Evolutionary conservation across 2,329 filamentous ascomycete genomes (phyloP).

Genomic region (Diaporthe sp.): DNA sequence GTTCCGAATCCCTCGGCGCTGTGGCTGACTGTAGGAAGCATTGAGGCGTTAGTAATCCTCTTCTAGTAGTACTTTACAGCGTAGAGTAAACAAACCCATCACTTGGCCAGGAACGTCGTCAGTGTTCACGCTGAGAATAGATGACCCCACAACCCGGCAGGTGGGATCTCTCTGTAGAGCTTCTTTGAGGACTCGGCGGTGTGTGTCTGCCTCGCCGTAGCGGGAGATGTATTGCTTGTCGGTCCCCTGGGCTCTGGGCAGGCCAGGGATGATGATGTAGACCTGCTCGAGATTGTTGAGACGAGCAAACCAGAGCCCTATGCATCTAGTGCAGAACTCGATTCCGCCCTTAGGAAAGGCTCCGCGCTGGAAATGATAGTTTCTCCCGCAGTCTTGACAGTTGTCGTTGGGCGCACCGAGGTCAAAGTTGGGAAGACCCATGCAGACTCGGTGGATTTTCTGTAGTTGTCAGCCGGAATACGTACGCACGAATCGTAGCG

Average conservation of each 20-base stretch:
- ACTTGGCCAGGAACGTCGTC: no score
- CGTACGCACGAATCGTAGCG: no score
- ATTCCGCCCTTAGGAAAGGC: not conserved
- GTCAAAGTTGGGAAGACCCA: not conserved
- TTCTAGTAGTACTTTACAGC: not conserved
- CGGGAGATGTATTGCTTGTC: not conserved
- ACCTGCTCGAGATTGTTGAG: not conserved
- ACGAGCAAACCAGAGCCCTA: not conserved
- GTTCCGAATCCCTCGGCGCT: not conserved
- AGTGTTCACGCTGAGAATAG: no score
- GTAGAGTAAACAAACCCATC: not conserved
- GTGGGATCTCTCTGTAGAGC: not conserved
- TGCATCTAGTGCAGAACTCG: not conserved
- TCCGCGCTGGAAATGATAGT: not conserved
- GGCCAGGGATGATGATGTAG: not conserved
- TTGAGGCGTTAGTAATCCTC: not conserved
- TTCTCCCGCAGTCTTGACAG: not conserved
- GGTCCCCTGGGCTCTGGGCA: not conserved
- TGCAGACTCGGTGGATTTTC: not conserved
- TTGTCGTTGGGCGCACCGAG: rapidly evolving
- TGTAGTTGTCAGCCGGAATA: not conserved
- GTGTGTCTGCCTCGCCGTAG: not conserved
- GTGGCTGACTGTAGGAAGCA: not conserved
- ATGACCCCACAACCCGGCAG: not conserved
- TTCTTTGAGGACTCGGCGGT: no score